Conservation (phyloP, 2,329 filamentous ascomycete genomes). For the Leptographium galeiforme region DNA sequence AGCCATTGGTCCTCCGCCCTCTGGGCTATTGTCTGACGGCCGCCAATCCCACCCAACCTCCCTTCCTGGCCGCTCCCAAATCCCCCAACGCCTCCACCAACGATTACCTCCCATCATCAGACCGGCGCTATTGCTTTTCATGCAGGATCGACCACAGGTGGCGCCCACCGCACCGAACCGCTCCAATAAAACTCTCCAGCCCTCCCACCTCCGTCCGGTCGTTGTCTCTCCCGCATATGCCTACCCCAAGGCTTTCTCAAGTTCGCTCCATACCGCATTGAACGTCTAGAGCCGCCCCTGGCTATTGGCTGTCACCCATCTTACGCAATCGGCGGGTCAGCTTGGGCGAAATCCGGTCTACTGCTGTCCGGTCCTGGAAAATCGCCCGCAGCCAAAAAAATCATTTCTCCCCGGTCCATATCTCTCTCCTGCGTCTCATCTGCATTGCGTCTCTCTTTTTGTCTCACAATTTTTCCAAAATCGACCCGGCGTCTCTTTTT, state of each 20-base stretch:
- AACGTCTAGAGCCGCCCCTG: background rate
- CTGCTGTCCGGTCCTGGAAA: background rate
- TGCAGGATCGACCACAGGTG: background rate
- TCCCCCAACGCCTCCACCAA: too few relatives aligned
- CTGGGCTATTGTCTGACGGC: too few relatives aligned
- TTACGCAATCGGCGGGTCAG: slow-evolving; percentile 2
- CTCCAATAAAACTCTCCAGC: slow-evolving; percentile 1
- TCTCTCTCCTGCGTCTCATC: too few relatives aligned
- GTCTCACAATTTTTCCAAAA: too few relatives aligned
- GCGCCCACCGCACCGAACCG: background rate
- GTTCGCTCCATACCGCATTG: background rate
- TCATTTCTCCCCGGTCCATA: background rate
- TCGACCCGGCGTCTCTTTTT: too few relatives aligned
- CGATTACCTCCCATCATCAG: background rate
- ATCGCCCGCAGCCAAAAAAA: slow-evolving; percentile 2
- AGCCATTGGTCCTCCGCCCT: too few relatives aligned
- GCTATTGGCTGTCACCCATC: background rate
- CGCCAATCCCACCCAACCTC: too few relatives aligned
- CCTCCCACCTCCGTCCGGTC: background rate
- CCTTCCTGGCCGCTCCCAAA: too few relatives aligned
- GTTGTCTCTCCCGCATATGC: background rate
- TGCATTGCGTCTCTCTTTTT: too few relatives aligned
- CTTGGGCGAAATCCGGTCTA: background rate
- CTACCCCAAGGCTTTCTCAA: background rate
- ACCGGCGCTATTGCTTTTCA: background rate